Conservation (phyloP, 805 yeast genomes). For the Pachysolen tannophilus region DNA sequence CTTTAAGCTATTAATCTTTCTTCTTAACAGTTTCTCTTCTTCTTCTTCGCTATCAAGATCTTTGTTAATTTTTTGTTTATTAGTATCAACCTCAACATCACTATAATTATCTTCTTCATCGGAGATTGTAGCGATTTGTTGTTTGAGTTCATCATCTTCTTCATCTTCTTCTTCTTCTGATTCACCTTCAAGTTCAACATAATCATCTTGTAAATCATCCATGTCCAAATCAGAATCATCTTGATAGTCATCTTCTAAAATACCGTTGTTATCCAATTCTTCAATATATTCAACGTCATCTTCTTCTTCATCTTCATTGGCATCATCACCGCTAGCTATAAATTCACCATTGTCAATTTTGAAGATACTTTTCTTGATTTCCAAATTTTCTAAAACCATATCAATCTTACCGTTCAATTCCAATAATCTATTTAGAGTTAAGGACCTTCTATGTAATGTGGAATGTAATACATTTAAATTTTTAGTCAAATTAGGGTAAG, state of each 20-base stretch:
- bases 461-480: slow-evolving; percentile 38
- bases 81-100: slow-evolving; percentile 29
- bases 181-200: slow-evolving; percentile 15
- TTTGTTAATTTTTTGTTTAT: slow-evolving; percentile 8
- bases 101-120: slow-evolving; percentile 23
- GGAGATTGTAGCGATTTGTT: slow-evolving; percentile 9
- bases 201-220: slow-evolving; percentile 6
- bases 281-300: slow-evolving; percentile 65
- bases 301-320: slow-evolving; percentile 27
- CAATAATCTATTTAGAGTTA: slow-evolving; percentile 39
- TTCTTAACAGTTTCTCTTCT: slow-evolving; percentile 7
- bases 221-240: slow-evolving; percentile 13
- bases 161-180: slow-evolving; percentile 16
- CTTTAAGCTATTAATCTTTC: no score
- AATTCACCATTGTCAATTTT: slow-evolving; percentile 9
- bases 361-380: slow-evolving; percentile 31
- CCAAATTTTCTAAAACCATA: slow-evolving; percentile 36
- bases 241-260: slow-evolving; percentile 20
- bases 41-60: slow-evolving; percentile 15
- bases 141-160: slow-evolving; percentile 18
- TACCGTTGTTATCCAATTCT: slow-evolving; percentile 49
- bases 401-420: slow-evolving; percentile 43
- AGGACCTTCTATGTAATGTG: slow-evolving; percentile 38
- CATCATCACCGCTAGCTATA: slow-evolving; percentile 18
- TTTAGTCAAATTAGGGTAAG: slow-evolving; percentile 34